Evolutionary conservation across 192 early-diverging fungal genomes (phyloP).

Genomic region (Podila clonocystis): DNA sequence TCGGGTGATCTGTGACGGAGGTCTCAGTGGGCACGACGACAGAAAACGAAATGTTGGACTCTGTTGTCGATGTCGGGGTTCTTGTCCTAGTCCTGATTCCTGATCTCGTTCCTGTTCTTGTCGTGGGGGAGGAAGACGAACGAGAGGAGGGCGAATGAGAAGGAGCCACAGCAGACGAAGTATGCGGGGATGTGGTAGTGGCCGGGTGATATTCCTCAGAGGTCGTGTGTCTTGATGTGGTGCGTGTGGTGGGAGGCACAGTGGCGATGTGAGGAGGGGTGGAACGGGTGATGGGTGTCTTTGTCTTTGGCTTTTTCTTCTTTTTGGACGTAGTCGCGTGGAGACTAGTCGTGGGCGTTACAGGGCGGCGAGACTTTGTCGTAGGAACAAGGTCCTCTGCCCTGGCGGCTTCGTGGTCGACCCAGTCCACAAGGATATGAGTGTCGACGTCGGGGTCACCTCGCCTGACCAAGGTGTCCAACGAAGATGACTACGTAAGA

Average conservation of each 20-base stretch:
- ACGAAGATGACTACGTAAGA: too few species aligned
- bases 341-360: constrained; percentile 2
- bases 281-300: background rate
- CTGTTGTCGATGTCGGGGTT: too few species aligned
- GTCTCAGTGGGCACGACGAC: too few species aligned
- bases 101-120: too few species aligned
- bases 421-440: too few species aligned
- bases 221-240: background rate
- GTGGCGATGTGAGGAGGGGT: background rate
- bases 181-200: background rate
- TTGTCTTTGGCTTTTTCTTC: constrained; percentile 10
- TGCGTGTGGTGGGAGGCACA: background rate
- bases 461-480: too few species aligned
- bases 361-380: background rate
- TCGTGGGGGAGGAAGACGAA: background rate
- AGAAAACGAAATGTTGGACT: too few species aligned
- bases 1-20: too few species aligned
- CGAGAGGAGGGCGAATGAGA: constrained; percentile 1
- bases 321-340: background rate
- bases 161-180: background rate
- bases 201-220: background rate
- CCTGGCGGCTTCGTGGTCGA: too few species aligned
- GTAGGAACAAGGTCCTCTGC: background rate
- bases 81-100: too few species aligned
- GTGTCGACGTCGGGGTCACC: too few species aligned